Percentiles rank a stretch among this genome's conserved stretches.
Conservation (phyloP, 768 basidiomycete genomes). For the Tricholomella constricta region DNA sequence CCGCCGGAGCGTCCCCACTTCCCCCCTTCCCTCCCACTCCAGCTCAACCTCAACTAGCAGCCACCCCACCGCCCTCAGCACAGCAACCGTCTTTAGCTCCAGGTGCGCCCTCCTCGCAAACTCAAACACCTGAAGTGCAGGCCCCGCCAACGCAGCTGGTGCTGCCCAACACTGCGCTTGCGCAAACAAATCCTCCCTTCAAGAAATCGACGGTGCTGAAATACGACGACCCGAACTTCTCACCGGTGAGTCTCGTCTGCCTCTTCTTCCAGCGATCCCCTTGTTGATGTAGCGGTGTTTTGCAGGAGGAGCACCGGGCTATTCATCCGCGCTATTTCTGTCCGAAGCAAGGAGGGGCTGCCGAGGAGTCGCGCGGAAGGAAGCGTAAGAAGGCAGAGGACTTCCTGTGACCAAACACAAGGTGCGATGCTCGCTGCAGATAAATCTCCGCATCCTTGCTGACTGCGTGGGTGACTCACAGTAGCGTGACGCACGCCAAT, state of each 20-base stretch:
- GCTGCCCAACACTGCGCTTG: conserved; percentile 57
- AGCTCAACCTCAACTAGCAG: conserved; percentile 18
- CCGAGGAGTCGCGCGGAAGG: conserved; percentile 73
- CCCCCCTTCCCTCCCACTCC: conserved; percentile 4
- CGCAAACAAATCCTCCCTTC: conserved; percentile 70
- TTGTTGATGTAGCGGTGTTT: neutral
- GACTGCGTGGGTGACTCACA: neutral
- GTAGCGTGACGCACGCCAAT: neutral
- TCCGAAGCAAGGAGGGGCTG: conserved; percentile 41
- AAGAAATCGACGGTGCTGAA: conserved; percentile 79
- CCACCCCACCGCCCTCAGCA: conserved; percentile 22
- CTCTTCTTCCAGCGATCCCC: neutral
- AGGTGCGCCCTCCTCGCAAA: conserved; percentile 2
- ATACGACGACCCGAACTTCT: conserved; percentile 76
- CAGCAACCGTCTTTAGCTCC: conserved; percentile 14
- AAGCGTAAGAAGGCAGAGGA: conserved; percentile 88
- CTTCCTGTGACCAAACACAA: conserved; percentile 53
- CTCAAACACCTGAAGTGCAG: conserved; percentile 14
- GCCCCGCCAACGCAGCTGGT: conserved; percentile 33
- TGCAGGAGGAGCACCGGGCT: conserved; percentile 81
- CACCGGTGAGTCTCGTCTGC: conserved; percentile 53
- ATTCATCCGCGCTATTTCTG: conserved; percentile 62
- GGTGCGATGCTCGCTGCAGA: neutral
- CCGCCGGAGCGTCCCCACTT: conserved; percentile 4
- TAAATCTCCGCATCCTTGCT: neutral